Percentiles rank a stretch among this genome's conserved stretches.
phyloP scores from a whole-genome alignment of 2,329 filamentous ascomycete genomes.

The Sclerotinia sclerotiorum region DNA sequence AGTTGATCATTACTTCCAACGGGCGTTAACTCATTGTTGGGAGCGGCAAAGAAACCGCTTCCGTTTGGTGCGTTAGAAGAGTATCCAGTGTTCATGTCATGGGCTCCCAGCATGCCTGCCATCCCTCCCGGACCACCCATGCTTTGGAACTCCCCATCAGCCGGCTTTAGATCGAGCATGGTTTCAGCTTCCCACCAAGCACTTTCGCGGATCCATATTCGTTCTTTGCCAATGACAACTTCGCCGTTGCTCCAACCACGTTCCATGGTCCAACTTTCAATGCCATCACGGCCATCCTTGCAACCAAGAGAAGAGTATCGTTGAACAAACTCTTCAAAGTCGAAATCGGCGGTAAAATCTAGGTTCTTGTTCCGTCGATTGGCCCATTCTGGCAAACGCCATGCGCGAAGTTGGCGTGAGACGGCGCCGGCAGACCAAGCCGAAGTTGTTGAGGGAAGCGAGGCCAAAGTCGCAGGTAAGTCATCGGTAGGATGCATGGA shows the following conservation, averaged over 20 bases:
- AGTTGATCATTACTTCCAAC: constrained; percentile 74
- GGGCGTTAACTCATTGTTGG: constrained; percentile 59
- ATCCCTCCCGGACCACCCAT: constrained; percentile 14
- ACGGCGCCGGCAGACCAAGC: constrained; percentile 92
- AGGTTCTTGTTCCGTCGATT: constrained; percentile 88
- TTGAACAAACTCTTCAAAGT: constrained; percentile 84
- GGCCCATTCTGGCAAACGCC: constrained; percentile 94
- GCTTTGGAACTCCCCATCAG: constrained; percentile 33
- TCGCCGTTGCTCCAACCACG: constrained; percentile 98
- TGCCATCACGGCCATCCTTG: constrained; percentile 84
- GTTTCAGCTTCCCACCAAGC: constrained; percentile 98
- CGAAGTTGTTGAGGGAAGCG: constrained; percentile 69
- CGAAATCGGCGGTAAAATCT: constrained; percentile 96
- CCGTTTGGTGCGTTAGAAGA: constrained; percentile 52
- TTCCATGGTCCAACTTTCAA: constrained; percentile 91
- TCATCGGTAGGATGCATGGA: constrained; percentile 90
- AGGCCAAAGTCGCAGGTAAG: constrained; percentile 70
- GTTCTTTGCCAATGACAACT: constrained; percentile 84
- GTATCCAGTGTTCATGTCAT: constrained; percentile 70
- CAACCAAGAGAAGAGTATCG: constrained; percentile 84
- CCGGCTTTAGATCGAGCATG: constrained; percentile 81
- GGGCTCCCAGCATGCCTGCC: constrained; percentile 54
- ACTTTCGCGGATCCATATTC: constrained; percentile 90
- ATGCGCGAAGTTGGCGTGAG: constrained; percentile 87
- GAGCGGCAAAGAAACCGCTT: constrained; percentile 68